Conservation (phyloP, 257 asterid species). For the Solanum lignicaule region DNA sequence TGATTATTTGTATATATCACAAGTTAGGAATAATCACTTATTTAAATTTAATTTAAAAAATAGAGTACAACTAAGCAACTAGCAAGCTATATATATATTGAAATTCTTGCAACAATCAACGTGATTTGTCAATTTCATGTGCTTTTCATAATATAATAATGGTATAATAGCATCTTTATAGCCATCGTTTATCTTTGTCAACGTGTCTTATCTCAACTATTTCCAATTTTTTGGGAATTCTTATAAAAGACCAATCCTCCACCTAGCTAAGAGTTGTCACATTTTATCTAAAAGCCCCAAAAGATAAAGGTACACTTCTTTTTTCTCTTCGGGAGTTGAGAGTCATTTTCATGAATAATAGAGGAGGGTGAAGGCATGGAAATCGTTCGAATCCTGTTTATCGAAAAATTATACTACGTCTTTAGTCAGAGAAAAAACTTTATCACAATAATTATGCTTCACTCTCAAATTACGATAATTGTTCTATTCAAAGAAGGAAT, state of each 20-base stretch:
- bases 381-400: background rate
- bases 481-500: rapidly evolving
- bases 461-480: background rate
- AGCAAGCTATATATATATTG: background rate
- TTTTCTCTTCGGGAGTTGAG: background rate
- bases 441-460: background rate
- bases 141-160: background rate
- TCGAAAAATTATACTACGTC: background rate
- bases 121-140: background rate
- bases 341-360: background rate
- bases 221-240: background rate
- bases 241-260: background rate
- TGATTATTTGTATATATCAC: background rate
- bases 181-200: background rate
- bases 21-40: background rate
- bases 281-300: background rate
- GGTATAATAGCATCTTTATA: background rate
- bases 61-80: background rate
- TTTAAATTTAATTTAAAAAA: background rate
- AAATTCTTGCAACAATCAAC: background rate
- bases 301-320: background rate
- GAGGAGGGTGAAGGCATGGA: background rate
- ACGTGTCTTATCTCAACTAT: background rate
- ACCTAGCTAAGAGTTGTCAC: background rate
- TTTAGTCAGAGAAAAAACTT: background rate